Evolutionary conservation across 164 flowering plant genomes (phyloP), one percentile per base, ranked within the genome.

Genomic region (Malania oleifera): DNA sequence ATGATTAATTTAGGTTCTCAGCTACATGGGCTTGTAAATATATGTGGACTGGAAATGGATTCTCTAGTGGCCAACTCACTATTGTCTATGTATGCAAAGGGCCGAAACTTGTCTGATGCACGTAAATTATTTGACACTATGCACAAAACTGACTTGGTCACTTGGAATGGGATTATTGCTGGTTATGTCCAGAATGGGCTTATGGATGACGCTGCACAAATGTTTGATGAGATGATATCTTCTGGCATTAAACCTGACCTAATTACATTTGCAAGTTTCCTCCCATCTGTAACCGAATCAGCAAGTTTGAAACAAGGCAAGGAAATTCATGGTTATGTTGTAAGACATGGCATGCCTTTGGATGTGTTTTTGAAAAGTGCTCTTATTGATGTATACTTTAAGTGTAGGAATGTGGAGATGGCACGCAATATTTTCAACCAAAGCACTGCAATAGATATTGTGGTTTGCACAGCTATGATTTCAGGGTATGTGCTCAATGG

Each of bases 91-190:
- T 87, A 87, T 70, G 71, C 91, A 17, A 91, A 91, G 67, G 81
- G 83, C 55, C 59, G 56, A 22, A 51, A 63, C 65, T 70, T 82
- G 54, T 47, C 37, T 59, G 86, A 82, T 65, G 87, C 92, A 0
- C 73, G 60, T 18, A 75, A 61, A 53, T 64, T 87, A 59, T 84
- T 90, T 58, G 68, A 74, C 48, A 48, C 27, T 52, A 75, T 78
- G 72, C 76, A 77, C 25, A 63, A 51, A 20, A 64, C 59, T 52
- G 80, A 78, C 71, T 50, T 74, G 59, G 88, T 89, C 37, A 63
- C 82, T 50, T 87, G 95, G 95, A 89, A 89, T 73, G 86, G 74
- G 15, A 82, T 92, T 83, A 84, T 92, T 63, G 65, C 83, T 47
- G 96, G 91, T 49, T 77, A 68, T 70, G 84, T 82, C 38, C 84